Conservation (phyloP, 2,329 filamentous ascomycete species). For the Fusarium drepaniforme region DNA sequence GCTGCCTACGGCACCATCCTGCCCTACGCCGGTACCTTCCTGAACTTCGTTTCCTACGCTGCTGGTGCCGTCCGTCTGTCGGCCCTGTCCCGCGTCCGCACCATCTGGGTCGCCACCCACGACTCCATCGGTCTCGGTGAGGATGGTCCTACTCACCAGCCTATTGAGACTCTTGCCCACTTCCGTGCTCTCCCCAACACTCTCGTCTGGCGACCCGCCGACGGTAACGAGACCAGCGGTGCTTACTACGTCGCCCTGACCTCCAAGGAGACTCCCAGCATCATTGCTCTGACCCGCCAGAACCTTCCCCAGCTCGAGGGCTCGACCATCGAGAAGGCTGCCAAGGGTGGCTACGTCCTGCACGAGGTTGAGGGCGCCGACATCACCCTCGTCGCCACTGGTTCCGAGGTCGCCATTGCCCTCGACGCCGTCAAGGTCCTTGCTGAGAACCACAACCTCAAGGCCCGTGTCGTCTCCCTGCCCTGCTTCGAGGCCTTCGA, state of each 20-base stretch:
- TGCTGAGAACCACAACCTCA: constrained; percentile 87
- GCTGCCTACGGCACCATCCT: constrained; percentile 95
- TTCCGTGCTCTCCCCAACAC: constrained; percentile 99
- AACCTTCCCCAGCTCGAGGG: constrained; percentile 98
- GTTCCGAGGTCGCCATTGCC: constrained; percentile 95
- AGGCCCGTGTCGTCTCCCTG: constrained; percentile 92
- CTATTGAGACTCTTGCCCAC: constrained; percentile 97
- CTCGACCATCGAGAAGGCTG: constrained; percentile 87
- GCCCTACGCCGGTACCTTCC: constrained; percentile 95
- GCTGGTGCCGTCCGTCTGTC: constrained; percentile 96
- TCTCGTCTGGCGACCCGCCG: constrained; percentile 99
- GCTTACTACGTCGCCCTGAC: constrained; percentile 97
- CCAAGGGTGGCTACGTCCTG: constrained; percentile 95
- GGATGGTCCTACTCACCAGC: constrained; percentile 98
- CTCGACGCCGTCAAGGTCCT: constrained; percentile 93
- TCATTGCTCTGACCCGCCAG: constrained; percentile 95
- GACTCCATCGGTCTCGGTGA: constrained; percentile 99
- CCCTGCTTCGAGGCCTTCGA: constrained; percentile 99
- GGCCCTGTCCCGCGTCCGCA: constrained; percentile 88
- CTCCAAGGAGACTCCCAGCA: constrained; percentile 89
- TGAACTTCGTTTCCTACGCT: constrained; percentile 99
- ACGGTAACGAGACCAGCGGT: constrained; percentile 97
- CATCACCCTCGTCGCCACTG: constrained; percentile 92
- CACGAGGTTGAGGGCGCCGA: constrained; percentile 87
- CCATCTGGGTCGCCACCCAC: constrained; percentile 97